Evolutionary conservation across 495 filamentous ascomycete species (phyloP), one percentile per base, ranked within the genome.

Genomic region (Lasiosphaeris hirsuta): DNA sequence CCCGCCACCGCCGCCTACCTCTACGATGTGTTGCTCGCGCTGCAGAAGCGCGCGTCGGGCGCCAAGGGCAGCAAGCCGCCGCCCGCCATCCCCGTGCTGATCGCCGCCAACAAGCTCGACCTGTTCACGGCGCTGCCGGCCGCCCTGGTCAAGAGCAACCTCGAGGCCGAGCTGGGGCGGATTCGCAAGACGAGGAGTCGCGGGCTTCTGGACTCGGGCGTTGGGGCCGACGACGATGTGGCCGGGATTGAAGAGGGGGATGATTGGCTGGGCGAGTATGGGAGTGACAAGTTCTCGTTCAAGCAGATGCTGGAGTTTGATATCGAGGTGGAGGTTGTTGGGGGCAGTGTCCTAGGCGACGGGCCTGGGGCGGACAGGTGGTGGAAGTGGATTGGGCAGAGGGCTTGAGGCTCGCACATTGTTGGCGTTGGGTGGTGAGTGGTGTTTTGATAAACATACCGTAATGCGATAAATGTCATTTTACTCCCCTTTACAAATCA

Each of bases 41-140:
- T 98, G 44, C 94, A 98, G 69, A 89, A 86, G 69, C 81, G 88
- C 6, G 53, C 1, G n/a, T 34, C 82, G 11, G 73, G 65, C 10
- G 79, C 71, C 36, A 78, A 82, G 60, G 83, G 80, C 9, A 74
- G 78, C 42, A 86, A 85, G 55, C 77, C 79, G 1, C 82, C 84
- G 3, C 71, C 79, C 13, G 80, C 84, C 15, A 78, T 95, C 33
- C 84, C 88, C 0, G 82, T 98, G 2, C 73, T 97, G 15, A 73
- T 98, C 39, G 92, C 90, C 4, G 92, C 92, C 38, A 97, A 97
- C 69, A 98, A 98, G 78, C 78, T 92, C 49, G 94, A 98, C 70
- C 75, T 97, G 10, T 98, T 98, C 69, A 97, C 94, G 0, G 92
- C 94, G 10, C 73, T 96, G 45, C 94, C 94, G 0, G 84, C 90